Conservation (phyloP, 805 yeast species). For the Ogataea polymorpha region DNA sequence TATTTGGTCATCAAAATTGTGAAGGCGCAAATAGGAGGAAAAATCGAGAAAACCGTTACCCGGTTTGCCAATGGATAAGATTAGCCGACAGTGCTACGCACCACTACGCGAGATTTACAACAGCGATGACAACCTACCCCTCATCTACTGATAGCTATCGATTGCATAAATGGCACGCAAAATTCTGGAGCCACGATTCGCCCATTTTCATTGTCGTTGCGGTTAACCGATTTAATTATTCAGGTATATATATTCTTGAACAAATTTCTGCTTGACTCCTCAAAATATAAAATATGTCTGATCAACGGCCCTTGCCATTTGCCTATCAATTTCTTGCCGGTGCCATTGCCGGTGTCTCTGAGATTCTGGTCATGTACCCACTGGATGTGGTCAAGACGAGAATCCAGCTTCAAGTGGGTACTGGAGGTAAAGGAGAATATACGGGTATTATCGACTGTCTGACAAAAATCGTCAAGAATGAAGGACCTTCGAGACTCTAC, state of each 20-base stretch:
- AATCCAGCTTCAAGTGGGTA: constrained; percentile 78
- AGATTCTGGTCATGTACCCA: constrained; percentile 93
- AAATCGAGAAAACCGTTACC: constrained; percentile 2
- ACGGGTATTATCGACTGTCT: constrained; percentile 83
- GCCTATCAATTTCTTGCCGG: constrained; percentile 83
- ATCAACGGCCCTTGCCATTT: constrained; percentile 67
- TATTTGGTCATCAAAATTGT: constrained; percentile 2
- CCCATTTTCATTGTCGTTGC: neutral
- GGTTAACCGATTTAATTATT: neutral
- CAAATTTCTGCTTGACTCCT: constrained; percentile 1
- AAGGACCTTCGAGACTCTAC: constrained; percentile 81
- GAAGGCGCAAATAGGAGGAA: neutral
- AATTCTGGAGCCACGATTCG: neutral
- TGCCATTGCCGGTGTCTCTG: constrained; percentile 98
- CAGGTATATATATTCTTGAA: neutral
- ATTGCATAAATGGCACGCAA: neutral
- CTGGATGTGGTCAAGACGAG: constrained; percentile 96
- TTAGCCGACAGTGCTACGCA: constrained; percentile 1
- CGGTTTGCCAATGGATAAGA: neutral
- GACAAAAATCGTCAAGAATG: constrained; percentile 76
- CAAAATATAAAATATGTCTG: constrained; percentile 7
- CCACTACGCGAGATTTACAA: neutral
- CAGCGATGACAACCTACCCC: constrained; percentile 5
- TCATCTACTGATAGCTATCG: constrained; percentile 1
- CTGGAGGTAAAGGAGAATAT: constrained; percentile 58